Conservation (phyloP, 352 stramenopile genomes). For the Pythium catenulatum region DNA sequence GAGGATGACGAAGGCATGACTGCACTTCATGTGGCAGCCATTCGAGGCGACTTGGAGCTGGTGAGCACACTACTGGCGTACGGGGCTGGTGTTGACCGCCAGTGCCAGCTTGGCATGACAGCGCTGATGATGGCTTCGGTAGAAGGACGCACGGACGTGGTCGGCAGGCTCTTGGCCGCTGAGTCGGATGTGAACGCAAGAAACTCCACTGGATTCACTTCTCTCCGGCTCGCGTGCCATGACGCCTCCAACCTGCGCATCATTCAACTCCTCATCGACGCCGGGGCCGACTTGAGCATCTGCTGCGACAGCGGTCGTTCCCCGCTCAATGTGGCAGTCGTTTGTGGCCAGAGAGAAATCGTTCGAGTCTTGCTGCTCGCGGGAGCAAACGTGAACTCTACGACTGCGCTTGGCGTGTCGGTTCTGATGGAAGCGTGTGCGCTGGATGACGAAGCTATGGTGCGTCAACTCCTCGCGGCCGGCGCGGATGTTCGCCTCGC, state of each 20-base stretch:
- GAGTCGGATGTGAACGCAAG: background rate
- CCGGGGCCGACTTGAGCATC: too few relatives aligned
- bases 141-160: background rate
- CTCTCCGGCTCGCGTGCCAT: too few relatives aligned
- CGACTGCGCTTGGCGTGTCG: background rate
- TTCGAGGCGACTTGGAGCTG: slow-evolving; percentile 61
- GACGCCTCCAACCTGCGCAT: too few relatives aligned
- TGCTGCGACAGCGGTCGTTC: too few relatives aligned
- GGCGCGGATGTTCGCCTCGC: too few relatives aligned
- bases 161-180: background rate
- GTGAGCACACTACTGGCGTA: slow-evolving; percentile 2
- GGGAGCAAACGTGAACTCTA: background rate
- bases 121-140: slow-evolving; percentile 37
- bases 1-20: background rate
- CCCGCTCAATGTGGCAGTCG: too few relatives aligned
- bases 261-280: too few relatives aligned
- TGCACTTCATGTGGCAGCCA: slow-evolving; percentile 58
- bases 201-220: background rate
- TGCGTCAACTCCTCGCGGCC: too few relatives aligned
- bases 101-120: slow-evolving; percentile 14
- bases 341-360: background rate
- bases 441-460: too few relatives aligned
- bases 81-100: background rate
- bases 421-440: too few relatives aligned
- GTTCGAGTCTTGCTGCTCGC: background rate